Conservation (phyloP, 75 land plant genomes). For the Sequoia sempervirens region DNA sequence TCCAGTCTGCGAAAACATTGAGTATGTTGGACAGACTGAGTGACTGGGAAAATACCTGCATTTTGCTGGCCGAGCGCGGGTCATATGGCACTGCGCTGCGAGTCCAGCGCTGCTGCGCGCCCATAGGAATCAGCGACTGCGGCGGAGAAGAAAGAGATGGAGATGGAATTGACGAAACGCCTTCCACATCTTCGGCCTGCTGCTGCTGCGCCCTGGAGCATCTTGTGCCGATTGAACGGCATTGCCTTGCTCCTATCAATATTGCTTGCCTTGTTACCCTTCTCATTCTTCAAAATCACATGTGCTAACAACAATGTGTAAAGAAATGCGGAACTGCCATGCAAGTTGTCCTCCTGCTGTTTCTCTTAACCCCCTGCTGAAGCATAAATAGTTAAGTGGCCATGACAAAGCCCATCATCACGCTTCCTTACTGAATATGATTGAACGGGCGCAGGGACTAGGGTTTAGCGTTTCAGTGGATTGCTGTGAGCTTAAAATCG, state of each 20-base stretch:
- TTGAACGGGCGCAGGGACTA: too few species aligned
- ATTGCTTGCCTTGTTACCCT: not conserved
- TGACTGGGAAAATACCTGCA: constrained; percentile 25
- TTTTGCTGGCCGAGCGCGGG: not conserved
- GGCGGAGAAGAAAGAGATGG: not conserved
- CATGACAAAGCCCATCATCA: too few species aligned
- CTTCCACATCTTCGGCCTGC: not conserved
- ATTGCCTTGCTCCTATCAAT: not conserved
- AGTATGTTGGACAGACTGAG: constrained; percentile 22
- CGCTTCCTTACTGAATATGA: too few species aligned
- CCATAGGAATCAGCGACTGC: constrained; percentile 7
- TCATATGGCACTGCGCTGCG: not conserved
- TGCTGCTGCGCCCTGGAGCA: not conserved
- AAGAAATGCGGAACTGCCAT: too few species aligned
- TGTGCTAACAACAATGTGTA: too few species aligned
- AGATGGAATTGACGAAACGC: not conserved
- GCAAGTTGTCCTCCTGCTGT: too few species aligned
- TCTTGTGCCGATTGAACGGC: not conserved
- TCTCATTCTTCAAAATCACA: not conserved
- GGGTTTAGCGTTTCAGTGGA: too few species aligned
- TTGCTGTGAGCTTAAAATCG: too few species aligned
- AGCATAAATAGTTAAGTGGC: too few species aligned
- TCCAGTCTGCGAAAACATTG: constrained; percentile 50
- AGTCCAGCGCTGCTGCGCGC: not conserved
- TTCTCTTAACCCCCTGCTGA: too few species aligned